Conservation (phyloP, 768 basidiomycete genomes). For the Pulveroboletus sp. region DNA sequence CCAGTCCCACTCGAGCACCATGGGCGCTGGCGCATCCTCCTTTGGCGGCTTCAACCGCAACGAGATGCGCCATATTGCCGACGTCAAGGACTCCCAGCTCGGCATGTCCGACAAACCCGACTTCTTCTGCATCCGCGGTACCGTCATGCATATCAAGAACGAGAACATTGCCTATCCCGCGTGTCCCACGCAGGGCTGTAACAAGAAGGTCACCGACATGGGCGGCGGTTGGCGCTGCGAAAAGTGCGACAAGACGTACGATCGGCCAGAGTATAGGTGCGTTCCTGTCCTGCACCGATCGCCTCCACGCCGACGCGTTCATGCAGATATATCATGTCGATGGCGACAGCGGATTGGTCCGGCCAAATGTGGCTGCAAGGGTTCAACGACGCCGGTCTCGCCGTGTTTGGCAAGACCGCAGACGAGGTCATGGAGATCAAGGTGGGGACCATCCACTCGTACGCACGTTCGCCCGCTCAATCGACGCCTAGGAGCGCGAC, state of each 20-base stretch:
- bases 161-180: conserved; percentile 87
- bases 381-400: conserved; percentile 87
- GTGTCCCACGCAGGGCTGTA: conserved; percentile 75
- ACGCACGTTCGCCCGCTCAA: background rate
- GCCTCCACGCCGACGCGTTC: no score
- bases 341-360: conserved; percentile 88
- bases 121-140: conserved; percentile 76
- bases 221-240: conserved; percentile 87
- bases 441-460: conserved; percentile 33
- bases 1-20: conserved; percentile 59
- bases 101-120: conserved; percentile 76
- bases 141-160: conserved; percentile 81
- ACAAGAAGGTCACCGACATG: conserved; percentile 80
- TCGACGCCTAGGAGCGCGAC: conserved; percentile 47
- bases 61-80: conserved; percentile 67
- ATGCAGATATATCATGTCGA: conserved; percentile 69
- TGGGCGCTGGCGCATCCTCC: conserved; percentile 37
- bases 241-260: conserved; percentile 75
- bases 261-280: conserved; percentile 77
- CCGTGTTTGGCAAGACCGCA: conserved; percentile 73
- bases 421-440: conserved; percentile 74
- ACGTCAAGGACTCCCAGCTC: conserved; percentile 74
- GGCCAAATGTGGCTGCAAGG: conserved; percentile 90
- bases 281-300: conserved; percentile 29
- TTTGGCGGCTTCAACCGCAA: conserved; percentile 56